These are phyloP conservation scores for Sugiyamaella smithiae DNA, from an alignment of 805 yeast genomes.

Conservation along the genomic window DNA sequence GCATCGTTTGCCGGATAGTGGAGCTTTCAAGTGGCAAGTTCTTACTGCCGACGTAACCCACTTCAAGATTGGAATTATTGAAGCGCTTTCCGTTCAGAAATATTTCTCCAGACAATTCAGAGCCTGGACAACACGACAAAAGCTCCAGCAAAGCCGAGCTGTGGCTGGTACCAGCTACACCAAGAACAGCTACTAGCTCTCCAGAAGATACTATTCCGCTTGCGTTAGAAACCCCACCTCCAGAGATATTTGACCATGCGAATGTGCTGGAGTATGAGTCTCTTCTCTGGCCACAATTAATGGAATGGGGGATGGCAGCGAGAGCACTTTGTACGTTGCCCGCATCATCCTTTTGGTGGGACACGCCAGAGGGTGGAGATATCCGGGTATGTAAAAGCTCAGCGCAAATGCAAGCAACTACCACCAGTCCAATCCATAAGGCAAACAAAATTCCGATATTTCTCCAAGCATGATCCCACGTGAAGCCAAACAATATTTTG, in stretches of 20 bases:
- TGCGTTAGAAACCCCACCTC: conserved; percentile 33
- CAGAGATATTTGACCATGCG: not conserved
- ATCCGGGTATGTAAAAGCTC: conserved; percentile 26
- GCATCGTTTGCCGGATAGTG: conserved; percentile 73
- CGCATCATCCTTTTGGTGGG: not conserved
- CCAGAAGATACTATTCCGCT: conserved; percentile 80
- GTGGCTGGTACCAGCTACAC: conserved; percentile 85
- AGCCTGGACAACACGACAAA: conserved; percentile 63
- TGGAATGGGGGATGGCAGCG: not conserved
- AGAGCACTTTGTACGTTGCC: not conserved
- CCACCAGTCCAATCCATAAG: conserved; percentile 41
- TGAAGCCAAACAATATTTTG: conserved; percentile 46
- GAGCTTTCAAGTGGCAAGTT: conserved; percentile 66
- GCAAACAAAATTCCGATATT: conserved; percentile 67
- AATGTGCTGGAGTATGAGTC: not conserved
- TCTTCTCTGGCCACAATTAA: no score
- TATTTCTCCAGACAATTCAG: conserved; percentile 68
- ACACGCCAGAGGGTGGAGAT: conserved; percentile 27
- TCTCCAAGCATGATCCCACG: conserved; percentile 69
- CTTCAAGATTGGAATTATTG: conserved; percentile 61
- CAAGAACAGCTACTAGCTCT: conserved; percentile 76
- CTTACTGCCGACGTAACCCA: conserved; percentile 78
- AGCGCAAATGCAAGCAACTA: conserved; percentile 31
- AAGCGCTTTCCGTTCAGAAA: conserved; percentile 65
- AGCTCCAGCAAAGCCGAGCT: conserved; percentile 73